A percentile compares a stretch with the other conserved stretches of the same genome.
These are phyloP conservation scores for Perkinsus marinus DNA, from an alignment of 169 alveolate genomes.

Conservation along the genomic window DNA sequence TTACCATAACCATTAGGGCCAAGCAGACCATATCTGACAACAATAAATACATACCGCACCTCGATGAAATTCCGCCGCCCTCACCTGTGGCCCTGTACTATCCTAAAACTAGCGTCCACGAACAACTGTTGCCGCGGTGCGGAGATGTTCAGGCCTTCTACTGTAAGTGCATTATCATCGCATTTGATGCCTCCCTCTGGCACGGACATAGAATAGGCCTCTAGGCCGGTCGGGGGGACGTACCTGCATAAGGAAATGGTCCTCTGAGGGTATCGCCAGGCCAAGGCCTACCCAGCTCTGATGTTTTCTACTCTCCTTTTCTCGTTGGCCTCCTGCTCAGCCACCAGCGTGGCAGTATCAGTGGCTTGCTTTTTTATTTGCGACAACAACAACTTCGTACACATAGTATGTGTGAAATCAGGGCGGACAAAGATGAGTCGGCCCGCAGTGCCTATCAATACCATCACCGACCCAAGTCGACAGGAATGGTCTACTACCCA, in stretches of 20 bases:
- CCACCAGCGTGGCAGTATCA: background rate
- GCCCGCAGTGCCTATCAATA: background rate
- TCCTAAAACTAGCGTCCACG: background rate
- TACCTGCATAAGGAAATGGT: no score
- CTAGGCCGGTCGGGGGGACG: background rate
- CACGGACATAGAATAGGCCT: background rate
- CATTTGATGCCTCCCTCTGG: background rate
- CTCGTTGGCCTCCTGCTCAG: background rate
- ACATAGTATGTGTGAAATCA: background rate
- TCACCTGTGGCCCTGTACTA: background rate
- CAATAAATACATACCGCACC: no score
- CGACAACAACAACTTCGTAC: background rate
- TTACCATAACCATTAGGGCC: conserved; percentile 92
- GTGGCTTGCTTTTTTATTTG: background rate
- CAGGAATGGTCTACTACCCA: background rate
- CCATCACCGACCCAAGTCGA: background rate
- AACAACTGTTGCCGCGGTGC: background rate
- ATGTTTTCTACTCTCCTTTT: background rate
- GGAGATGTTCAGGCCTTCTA: background rate
- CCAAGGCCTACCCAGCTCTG: background rate
- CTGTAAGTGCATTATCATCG: background rate
- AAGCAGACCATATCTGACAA: conserved; percentile 78
- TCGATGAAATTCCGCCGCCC: no score
- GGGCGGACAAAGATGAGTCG: background rate
- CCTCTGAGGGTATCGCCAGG: no score